Base-by-base conservation (phyloP, 768 basidiomycete genomes). In the Psilocybe sp. region DNA sequence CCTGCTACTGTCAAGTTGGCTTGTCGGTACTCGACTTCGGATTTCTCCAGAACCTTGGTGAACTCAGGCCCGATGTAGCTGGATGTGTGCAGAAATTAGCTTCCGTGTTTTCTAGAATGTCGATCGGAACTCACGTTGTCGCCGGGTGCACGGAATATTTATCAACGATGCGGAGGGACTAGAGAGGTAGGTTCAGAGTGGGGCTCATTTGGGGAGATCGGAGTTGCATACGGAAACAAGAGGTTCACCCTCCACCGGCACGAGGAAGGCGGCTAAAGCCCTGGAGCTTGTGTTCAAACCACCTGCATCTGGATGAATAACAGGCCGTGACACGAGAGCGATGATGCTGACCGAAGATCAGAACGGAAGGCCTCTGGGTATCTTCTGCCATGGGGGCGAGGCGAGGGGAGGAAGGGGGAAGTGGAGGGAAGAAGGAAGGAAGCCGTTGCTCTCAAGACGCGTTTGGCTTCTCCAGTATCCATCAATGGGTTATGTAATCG, bases 11-110 rank as follows among this genome's bases (percentile, higher is more conserved):
- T 90, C 49, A 94, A 68, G 64, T 94, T 94, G 23, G 79, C 84
- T 63, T 94, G 92, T 42, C 77, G 79, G 60, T 94, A 94, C 66
- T 92, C 86, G 15, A 92, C 85, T 49, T 79, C 69, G 8, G 84
- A 76, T 47, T 82, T 83, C 47, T 76, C 67, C n/a, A 93, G 73
- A 23, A 88, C 69, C 50, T 83, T 70, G 38, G 84, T 79, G 60
- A 94, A 92, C 55, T 86, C 81, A 13, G 81, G 70, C 11, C 90
- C 89, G 57, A 92, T 77, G 65, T 92, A 93, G 31, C 90, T 92
- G 46, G 6, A 52, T 32, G 18, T 16, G 28, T 23, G 37, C 23
- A 37, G 16, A 9, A 41, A 46, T 47, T 44, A 47, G 45, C 37
- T 42, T 19, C 48, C 33, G 28, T 40, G 23, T 39, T 32, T 34